Conservation (phyloP, 129 eudicot species). For the Lactuca saligna region DNA sequence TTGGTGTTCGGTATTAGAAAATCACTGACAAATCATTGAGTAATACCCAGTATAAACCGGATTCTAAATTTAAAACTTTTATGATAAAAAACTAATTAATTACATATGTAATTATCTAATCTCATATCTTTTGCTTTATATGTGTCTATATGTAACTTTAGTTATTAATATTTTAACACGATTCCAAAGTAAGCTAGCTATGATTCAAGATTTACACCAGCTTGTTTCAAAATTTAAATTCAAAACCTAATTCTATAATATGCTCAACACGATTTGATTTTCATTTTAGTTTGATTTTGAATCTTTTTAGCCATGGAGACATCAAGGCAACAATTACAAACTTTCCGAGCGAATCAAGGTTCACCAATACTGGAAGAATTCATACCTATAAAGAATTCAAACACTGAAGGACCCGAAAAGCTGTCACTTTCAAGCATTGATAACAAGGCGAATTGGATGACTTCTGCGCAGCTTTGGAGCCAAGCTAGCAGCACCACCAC, state of each 20-base stretch:
- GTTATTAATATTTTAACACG: constrained; percentile 16
- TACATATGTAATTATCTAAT: constrained; percentile 15
- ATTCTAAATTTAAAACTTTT: no score
- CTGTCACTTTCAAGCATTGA: constrained; percentile 33
- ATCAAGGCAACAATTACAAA: constrained; percentile 79
- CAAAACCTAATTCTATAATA: constrained; percentile 19
- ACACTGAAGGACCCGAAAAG: constrained; percentile 41
- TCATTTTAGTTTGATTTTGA: neutral
- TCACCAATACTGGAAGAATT: constrained; percentile 81
- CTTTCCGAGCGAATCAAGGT: constrained; percentile 48
- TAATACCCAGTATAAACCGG: neutral
- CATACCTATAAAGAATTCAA: constrained; percentile 70
- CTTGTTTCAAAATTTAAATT: constrained; percentile 20
- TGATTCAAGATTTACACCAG: constrained; percentile 28
- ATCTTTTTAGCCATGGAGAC: constrained; percentile 77
- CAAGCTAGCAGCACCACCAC: constrained; percentile 40
- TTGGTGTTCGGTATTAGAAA: neutral
- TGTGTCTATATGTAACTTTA: constrained; percentile 34
- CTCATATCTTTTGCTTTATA: constrained; percentile 38
- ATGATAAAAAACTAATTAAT: constrained; percentile 1
- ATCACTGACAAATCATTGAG: neutral
- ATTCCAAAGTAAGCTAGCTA: constrained; percentile 23
- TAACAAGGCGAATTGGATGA: constrained; percentile 92
- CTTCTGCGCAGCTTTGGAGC: constrained; percentile 89
- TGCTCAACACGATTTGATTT: neutral